phyloP scores from a whole-genome alignment of 2,329 filamentous ascomycete species.

The Aspergillus sergii region DNA sequence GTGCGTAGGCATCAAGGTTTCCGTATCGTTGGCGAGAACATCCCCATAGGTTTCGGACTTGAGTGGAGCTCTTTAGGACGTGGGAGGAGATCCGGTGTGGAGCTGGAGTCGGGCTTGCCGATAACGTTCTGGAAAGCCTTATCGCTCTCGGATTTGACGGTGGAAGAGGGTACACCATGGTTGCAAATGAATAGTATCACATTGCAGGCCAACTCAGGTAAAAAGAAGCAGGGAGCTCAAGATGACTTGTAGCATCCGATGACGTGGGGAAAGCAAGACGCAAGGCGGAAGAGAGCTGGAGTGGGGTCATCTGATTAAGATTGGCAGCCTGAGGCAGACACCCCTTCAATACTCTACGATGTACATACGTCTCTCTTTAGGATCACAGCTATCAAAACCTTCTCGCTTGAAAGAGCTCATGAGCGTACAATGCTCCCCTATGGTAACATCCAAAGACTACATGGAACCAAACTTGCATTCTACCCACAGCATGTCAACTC shows the following conservation, averaged over 20 bases:
- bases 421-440: neutral
- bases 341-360: too few relatives aligned
- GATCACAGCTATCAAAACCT: too few relatives aligned
- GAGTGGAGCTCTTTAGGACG: conserved; percentile 2
- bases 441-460: neutral
- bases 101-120: neutral
- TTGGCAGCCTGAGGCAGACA: neutral
- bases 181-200: neutral
- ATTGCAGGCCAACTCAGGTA: neutral
- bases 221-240: neutral
- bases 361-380: too few relatives aligned
- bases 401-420: neutral
- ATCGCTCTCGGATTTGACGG: neutral
- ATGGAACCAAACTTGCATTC: neutral
- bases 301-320: neutral
- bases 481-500: conserved; percentile 2
- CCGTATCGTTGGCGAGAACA: conserved; percentile 6
- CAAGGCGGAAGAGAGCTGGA: neutral
- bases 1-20: neutral
- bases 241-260: neutral
- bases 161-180: neutral
- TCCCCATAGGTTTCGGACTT: conserved; percentile 15
- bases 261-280: neutral
- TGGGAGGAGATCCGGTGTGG: conserved; percentile 1
- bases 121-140: neutral